These are phyloP conservation scores for Spencermartinsiella europaea DNA, from an alignment of 805 yeast species.

Conservation along the genomic window DNA sequence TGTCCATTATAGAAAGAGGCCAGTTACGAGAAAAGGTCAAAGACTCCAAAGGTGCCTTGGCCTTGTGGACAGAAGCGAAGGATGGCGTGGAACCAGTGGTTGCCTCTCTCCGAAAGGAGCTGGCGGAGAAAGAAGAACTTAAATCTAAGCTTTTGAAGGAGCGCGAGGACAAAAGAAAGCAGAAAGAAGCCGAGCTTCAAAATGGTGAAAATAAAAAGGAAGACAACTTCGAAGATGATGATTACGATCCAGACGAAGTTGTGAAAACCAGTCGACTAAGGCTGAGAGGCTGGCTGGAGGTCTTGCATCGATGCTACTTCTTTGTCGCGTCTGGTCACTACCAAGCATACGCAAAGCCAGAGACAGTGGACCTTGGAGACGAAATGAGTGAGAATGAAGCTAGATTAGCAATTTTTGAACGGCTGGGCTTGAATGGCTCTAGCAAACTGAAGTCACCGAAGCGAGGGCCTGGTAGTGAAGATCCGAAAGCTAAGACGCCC, in stretches of 20 bases:
- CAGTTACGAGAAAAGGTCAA: constrained; percentile 59
- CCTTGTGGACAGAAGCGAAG: constrained; percentile 39
- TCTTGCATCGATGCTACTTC: constrained; percentile 72
- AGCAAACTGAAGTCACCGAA: background rate
- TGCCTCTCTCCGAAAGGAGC: constrained; percentile 17
- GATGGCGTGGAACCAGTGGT: constrained; percentile 29
- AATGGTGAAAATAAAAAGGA: constrained; percentile 24
- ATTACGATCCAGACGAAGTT: constrained; percentile 7
- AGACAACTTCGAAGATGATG: constrained; percentile 16
- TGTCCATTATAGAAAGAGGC: constrained; percentile 53
- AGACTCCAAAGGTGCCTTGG: constrained; percentile 47
- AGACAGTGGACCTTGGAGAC: constrained; percentile 18
- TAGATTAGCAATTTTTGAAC: background rate
- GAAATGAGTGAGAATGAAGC: constrained; percentile 9
- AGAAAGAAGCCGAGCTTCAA: constrained; percentile 12
- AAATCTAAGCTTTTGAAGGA: constrained; percentile 9
- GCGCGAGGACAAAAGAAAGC: constrained; percentile 10
- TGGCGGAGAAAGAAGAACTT: constrained; percentile 14
- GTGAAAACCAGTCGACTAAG: constrained; percentile 9
- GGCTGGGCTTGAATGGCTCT: background rate
- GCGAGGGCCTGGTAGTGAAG: background rate
- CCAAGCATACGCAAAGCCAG: constrained; percentile 38
- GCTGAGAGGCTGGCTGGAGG: constrained; percentile 47
- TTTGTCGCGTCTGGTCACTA: constrained; percentile 70
- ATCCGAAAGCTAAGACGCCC: background rate